Evolutionary conservation across 805 yeast genomes (phyloP).

Genomic region (Blastobotrys robertii): DNA sequence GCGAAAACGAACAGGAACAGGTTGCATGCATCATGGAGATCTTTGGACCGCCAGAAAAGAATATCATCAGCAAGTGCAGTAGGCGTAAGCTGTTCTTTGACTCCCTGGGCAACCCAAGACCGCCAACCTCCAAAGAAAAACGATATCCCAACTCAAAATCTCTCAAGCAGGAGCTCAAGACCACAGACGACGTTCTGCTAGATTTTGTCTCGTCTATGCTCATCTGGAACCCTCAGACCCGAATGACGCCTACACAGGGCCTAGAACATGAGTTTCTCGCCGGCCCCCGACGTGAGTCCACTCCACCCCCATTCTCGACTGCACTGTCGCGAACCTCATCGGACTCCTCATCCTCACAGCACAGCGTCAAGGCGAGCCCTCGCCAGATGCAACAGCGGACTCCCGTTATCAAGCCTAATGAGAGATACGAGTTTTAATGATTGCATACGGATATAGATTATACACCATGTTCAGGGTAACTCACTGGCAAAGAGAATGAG

Average conservation of each 20-base stretch:
- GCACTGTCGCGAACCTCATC: background rate
- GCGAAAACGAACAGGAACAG: conserved; percentile 81
- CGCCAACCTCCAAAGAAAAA: conserved; percentile 7
- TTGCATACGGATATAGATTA: background rate
- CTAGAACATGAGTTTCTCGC: conserved; percentile 28
- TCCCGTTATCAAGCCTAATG: conserved; percentile 3
- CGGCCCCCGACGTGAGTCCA: conserved; percentile 5
- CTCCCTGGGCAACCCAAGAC: conserved; percentile 25
- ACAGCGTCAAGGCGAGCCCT: conserved; percentile 7
- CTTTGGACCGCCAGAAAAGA: conserved; percentile 74
- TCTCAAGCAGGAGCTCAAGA: conserved; percentile 18
- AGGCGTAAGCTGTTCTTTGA: conserved; percentile 32
- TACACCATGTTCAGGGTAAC: no score
- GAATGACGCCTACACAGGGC: conserved; percentile 29
- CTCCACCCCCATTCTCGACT: conserved; percentile 2
- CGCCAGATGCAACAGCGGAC: conserved; percentile 11
- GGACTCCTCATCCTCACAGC: background rate
- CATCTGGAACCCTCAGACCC: conserved; percentile 61
- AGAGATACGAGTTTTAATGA: background rate
- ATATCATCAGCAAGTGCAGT: conserved; percentile 25
- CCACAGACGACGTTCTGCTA: conserved; percentile 21
- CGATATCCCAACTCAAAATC: conserved; percentile 20
- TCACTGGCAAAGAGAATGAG: no score
- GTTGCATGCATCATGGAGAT: conserved; percentile 82
- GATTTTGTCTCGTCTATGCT: conserved; percentile 49